These are phyloP conservation scores for Colletotrichum sublineola DNA, from an alignment of 2,329 filamentous ascomycete genomes.

Conservation along the genomic window DNA sequence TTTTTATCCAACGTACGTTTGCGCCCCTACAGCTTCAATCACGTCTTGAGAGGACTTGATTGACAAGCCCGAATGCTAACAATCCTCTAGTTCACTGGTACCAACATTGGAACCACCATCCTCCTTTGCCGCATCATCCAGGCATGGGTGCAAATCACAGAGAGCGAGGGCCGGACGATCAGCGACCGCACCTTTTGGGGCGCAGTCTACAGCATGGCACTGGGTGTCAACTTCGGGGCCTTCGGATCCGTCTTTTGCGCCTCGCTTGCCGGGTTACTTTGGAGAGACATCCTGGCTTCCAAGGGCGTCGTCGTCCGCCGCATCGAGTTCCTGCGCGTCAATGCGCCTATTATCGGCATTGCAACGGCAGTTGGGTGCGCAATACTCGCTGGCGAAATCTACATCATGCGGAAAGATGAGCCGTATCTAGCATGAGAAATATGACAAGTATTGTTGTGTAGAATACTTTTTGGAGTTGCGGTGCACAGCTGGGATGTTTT, in stretches of 20 bases:
- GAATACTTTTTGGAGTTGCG: no score
- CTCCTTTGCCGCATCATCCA: constrained; percentile 79
- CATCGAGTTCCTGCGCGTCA: neutral
- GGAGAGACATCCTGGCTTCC: constrained; percentile 75
- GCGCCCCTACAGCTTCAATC: neutral
- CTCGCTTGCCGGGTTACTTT: constrained; percentile 78
- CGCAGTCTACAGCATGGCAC: constrained; percentile 79
- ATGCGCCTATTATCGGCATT: neutral
- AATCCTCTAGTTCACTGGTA: constrained; percentile 74
- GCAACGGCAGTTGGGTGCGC: neutral
- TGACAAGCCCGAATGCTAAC: constrained; percentile 35
- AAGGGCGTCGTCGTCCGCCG: neutral
- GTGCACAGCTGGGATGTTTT: no score
- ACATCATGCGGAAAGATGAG: neutral
- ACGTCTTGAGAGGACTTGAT: neutral
- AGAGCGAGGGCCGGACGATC: constrained; percentile 60
- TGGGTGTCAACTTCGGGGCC: constrained; percentile 81
- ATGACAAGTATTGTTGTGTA: no score
- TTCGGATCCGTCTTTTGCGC: constrained; percentile 81
- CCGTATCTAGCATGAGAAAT: neutral
- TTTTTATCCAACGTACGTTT: constrained; percentile 77
- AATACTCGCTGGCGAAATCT: neutral
- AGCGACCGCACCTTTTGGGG: constrained; percentile 78
- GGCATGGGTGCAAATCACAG: constrained; percentile 74
- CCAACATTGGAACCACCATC: constrained; percentile 83